Evolutionary conservation across 2,329 filamentous ascomycete genomes (phyloP).

Genomic region (Aspergillus quadricinctus): DNA sequence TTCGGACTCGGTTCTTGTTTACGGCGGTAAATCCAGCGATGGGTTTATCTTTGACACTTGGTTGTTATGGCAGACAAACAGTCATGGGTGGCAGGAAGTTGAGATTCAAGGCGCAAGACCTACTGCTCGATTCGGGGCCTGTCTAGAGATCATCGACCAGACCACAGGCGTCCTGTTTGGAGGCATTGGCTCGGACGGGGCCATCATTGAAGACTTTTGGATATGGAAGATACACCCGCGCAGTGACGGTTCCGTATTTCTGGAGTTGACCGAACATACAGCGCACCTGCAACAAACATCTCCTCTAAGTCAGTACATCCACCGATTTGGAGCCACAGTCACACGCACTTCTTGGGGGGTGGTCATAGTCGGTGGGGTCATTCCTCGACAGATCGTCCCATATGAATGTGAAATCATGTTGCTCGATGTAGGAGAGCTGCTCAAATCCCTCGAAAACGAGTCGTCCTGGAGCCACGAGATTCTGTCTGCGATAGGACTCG

Average conservation of each 20-base stretch:
- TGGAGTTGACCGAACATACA: slow-evolving; percentile 26
- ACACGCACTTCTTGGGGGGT: slow-evolving; percentile 43
- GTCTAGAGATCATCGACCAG: slow-evolving; percentile 37
- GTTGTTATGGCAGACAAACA: slow-evolving; percentile 49
- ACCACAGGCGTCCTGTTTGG: slow-evolving; percentile 64
- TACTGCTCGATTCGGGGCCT: slow-evolving; percentile 54
- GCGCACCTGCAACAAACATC: slow-evolving; percentile 19
- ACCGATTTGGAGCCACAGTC: slow-evolving; percentile 51
- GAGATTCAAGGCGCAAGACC: slow-evolving; percentile 34
- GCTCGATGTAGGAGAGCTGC: slow-evolving; percentile 23
- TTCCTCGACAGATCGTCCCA: slow-evolving; percentile 32
- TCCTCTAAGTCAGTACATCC: slow-evolving; percentile 28
- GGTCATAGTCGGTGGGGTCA: slow-evolving; percentile 52
- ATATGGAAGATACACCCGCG: slow-evolving; percentile 55
- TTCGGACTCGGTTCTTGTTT: slow-evolving; percentile 49
- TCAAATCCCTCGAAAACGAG: slow-evolving; percentile 14
- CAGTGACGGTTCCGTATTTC: slow-evolving; percentile 24
- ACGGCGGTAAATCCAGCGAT: slow-evolving; percentile 57
- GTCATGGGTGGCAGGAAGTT: slow-evolving; percentile 49
- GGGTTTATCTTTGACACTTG: slow-evolving; percentile 49
- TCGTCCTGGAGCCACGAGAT: slow-evolving; percentile 19
- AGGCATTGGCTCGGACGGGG: slow-evolving; percentile 64
- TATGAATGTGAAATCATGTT: slow-evolving; percentile 53
- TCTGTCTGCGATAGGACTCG: slow-evolving; percentile 25
- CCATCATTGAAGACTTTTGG: slow-evolving; percentile 60